Evolutionary conservation across 73 alveolate genomes (phyloP).

Genomic region (Stentor roeselii): DNA sequence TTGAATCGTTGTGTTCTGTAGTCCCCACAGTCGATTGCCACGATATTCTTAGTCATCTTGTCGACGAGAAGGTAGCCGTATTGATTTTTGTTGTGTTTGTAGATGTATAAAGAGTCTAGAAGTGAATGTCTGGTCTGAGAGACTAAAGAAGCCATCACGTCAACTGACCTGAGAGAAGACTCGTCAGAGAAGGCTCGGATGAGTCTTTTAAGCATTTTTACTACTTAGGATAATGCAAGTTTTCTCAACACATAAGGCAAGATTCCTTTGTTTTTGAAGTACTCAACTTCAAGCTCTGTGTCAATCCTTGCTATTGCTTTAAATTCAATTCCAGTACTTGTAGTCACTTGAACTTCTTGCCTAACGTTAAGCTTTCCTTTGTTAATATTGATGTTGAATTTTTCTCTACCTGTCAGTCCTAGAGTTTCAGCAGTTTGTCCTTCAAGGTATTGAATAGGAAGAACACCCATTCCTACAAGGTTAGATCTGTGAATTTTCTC

Average conservation of each 20-base stretch:
- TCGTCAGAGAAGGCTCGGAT: not conserved
- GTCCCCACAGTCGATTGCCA: slow-evolving; percentile 53
- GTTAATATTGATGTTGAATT: slow-evolving; percentile 46
- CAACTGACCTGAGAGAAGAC: not conserved
- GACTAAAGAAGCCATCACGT: slow-evolving; percentile 8
- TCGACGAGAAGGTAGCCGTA: slow-evolving; percentile 56
- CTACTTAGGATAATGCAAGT: no score
- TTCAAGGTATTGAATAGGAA: slow-evolving; percentile 76
- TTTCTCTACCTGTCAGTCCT: slow-evolving; percentile 72
- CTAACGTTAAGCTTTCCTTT: slow-evolving; percentile 54
- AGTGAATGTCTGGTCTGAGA: slow-evolving; percentile 24
- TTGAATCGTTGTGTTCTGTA: slow-evolving; percentile 29
- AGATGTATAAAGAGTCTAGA: slow-evolving; percentile 29
- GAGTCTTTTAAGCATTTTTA: not conserved
- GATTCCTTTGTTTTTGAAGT: slow-evolving; percentile 87
- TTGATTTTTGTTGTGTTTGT: slow-evolving; percentile 20
- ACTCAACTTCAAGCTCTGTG: slow-evolving; percentile 81
- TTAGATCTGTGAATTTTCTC: slow-evolving; percentile 92
- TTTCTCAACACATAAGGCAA: slow-evolving; percentile 82
- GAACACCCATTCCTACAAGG: slow-evolving; percentile 89
- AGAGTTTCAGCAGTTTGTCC: slow-evolving; percentile 81
- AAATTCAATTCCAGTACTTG: slow-evolving; percentile 60
- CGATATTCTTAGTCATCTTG: slow-evolving; percentile 45
- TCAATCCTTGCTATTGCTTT: slow-evolving; percentile 63
- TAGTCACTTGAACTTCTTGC: slow-evolving; percentile 38